These are phyloP conservation scores for Debaryomyces psychrophilus DNA, from an alignment of 1,139 yeast genomes.

Conservation along the genomic window DNA sequence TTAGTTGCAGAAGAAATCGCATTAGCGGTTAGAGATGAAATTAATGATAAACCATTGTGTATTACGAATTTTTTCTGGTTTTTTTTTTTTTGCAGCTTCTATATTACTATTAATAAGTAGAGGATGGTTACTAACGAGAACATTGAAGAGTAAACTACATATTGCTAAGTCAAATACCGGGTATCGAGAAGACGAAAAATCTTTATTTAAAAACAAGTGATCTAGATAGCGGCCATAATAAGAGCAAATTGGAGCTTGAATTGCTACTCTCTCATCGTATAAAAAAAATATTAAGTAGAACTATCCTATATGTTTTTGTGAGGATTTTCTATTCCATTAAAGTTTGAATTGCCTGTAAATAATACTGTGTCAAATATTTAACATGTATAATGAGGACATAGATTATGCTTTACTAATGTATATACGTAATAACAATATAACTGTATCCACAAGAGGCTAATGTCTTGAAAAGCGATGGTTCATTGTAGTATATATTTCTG, in stretches of 20 bases:
- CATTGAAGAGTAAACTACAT: constrained; percentile 17
- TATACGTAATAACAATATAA: not conserved
- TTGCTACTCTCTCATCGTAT: no score
- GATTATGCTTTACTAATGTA: not conserved
- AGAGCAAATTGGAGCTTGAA: constrained; percentile 15
- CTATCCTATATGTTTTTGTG: constrained; percentile 16
- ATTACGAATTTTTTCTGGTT: constrained; percentile 61
- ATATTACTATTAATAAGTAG: constrained; percentile 34
- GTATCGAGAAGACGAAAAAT: constrained; percentile 13
- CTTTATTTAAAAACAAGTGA: constrained; percentile 19
- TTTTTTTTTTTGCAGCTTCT: constrained; percentile 39
- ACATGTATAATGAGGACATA: no score
- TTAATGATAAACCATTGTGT: constrained; percentile 47
- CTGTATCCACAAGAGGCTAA: no score
- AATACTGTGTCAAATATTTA: no score
- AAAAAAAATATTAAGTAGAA: constrained; percentile 18
- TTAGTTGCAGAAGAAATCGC: constrained; percentile 56
- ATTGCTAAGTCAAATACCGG: constrained; percentile 13
- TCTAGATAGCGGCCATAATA: constrained; percentile 10
- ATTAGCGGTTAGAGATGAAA: constrained; percentile 39
- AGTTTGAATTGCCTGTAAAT: no score
- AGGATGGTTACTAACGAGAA: constrained; percentile 31
- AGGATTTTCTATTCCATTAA: constrained; percentile 30
- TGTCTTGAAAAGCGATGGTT: no score
- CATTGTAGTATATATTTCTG: not conserved